Percentiles rank a stretch among this genome's conserved stretches.
Conservation (phyloP, 495 filamentous ascomycete genomes). For the Talaromyces wortmannii region DNA sequence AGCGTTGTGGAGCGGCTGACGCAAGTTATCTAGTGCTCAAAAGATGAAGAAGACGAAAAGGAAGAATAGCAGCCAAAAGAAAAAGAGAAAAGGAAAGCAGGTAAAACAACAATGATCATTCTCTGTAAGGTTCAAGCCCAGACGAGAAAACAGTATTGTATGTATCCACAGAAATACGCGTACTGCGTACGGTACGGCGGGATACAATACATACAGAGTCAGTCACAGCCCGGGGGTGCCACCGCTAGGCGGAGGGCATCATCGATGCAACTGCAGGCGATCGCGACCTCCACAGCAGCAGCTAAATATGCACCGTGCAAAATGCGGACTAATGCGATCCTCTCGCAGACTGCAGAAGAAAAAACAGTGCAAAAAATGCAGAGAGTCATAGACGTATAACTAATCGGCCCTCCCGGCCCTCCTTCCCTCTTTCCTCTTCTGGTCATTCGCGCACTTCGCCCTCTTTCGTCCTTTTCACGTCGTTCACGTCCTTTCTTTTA, state of each 20-base stretch:
- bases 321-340: neutral
- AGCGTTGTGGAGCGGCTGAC: no score
- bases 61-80: no score
- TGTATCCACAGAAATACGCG: no score
- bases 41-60: no score
- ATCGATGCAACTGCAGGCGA: conserved; percentile 4
- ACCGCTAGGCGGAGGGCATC: neutral
- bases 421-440: neutral
- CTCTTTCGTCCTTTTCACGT: neutral
- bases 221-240: neutral
- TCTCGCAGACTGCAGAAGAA: neutral
- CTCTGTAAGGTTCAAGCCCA: no score
- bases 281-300: neutral
- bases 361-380: neutral
- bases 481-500: conserved; percentile 6
- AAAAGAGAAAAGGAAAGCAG: no score
- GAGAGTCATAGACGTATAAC: neutral
- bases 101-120: no score
- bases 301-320: neutral
- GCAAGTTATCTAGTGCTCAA: no score
- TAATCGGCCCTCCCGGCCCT: neutral
- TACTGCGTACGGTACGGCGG: no score
- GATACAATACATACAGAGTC: no score
- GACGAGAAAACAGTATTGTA: no score
- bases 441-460: neutral